Evolutionary conservation across 129 eudicot species (phyloP).

Genomic region (Helianthus tuberosus): DNA sequence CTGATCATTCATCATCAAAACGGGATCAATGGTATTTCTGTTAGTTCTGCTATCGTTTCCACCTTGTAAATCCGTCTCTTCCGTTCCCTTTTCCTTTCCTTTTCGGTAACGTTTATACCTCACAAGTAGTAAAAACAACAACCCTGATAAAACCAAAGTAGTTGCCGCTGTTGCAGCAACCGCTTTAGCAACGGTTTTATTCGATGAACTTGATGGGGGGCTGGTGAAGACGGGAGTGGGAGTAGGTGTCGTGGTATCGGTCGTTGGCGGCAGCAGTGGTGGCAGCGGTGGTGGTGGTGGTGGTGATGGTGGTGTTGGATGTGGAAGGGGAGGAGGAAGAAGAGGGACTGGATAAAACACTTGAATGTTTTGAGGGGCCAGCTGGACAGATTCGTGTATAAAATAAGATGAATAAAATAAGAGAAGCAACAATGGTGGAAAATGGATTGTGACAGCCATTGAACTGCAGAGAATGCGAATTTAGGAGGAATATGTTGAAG

Average conservation of each 20-base stretch:
- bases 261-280: conserved; percentile 22
- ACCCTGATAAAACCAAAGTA: conserved; percentile 62
- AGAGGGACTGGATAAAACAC: conserved; percentile 36
- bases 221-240: conserved; percentile 21
- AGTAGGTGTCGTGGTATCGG: conserved; percentile 12
- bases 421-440: conserved; percentile 27
- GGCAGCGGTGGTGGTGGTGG: conserved; percentile 15
- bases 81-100: conserved; percentile 22
- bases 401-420: conserved; percentile 21
- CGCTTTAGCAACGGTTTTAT: conserved; percentile 64
- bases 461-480: conserved; percentile 19
- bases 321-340: conserved; percentile 31
- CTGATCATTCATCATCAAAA: conserved; percentile 35
- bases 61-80: conserved; percentile 10
- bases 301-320: conserved; percentile 23
- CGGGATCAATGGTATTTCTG: conserved; percentile 13
- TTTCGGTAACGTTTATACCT: conserved; percentile 37
- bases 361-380: conserved; percentile 37
- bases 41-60: conserved; percentile 6
- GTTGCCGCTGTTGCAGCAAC: conserved; percentile 79
- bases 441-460: conserved; percentile 29
- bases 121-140: conserved; percentile 54
- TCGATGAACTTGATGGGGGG: conserved; percentile 37
- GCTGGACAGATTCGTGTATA: conserved; percentile 17
- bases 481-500: conserved; percentile 25